Evolutionary conservation across 805 yeast species (phyloP).

Genomic region (Nakazawaea ernobii): DNA sequence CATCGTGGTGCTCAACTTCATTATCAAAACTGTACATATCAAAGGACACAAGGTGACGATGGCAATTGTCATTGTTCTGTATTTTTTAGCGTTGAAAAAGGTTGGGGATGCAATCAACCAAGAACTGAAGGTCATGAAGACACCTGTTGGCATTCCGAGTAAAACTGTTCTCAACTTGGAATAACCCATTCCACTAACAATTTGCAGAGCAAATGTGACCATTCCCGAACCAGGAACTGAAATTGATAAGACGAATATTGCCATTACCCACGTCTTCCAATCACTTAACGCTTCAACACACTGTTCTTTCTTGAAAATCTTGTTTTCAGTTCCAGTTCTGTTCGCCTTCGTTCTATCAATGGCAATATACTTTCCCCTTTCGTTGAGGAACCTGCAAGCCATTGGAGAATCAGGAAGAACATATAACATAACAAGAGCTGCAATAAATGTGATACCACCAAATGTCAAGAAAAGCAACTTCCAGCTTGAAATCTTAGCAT

Average conservation of each 20-base stretch:
- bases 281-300: constrained; percentile 38
- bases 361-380: constrained; percentile 43
- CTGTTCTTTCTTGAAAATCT: constrained; percentile 36
- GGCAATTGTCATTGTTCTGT: constrained; percentile 13
- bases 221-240: constrained; percentile 38
- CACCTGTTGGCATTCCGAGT: constrained; percentile 19
- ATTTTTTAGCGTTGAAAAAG: constrained; percentile 11
- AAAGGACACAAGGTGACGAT: constrained; percentile 14
- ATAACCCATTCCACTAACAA: constrained; percentile 25
- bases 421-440: constrained; percentile 26
- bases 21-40: constrained; percentile 15
- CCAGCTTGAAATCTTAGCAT: constrained; percentile 32
- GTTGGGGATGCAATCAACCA: constrained; percentile 20
- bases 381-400: constrained; percentile 36
- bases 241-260: constrained; percentile 25
- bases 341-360: constrained; percentile 32
- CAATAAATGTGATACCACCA: constrained; percentile 44
- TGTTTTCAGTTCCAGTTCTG: constrained; percentile 35
- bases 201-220: constrained; percentile 25
- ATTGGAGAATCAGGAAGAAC: constrained; percentile 50
- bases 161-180: constrained; percentile 14
- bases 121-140: constrained; percentile 14
- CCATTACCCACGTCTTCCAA: constrained; percentile 33
- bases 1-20: constrained; percentile 18
- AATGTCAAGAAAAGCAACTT: constrained; percentile 45